Evolutionary conservation across 805 yeast species (phyloP), one percentile per base, ranked within the genome.

Genomic region (Candida piceae): DNA sequence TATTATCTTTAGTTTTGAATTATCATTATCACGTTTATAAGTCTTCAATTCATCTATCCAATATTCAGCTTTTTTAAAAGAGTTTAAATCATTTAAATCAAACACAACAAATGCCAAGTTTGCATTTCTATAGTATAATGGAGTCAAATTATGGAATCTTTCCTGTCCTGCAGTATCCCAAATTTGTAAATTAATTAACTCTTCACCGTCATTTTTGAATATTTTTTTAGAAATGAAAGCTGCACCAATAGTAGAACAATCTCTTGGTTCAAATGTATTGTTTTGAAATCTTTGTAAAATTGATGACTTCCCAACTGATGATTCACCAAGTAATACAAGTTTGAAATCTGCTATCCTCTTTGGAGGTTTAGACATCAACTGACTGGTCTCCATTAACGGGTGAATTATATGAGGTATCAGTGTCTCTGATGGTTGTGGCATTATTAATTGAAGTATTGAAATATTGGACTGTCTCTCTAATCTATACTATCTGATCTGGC

Each of bases 101-200:
- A 83, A 90, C 16, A 94, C 95, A 0, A 93, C 83, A 17, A 93
- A 69, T 0, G 97, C 97, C 20, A 82, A 75, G 52, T 84, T 78
- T 1, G 93, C 81, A 49, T 84, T 83, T 37, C 94, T 64, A 53
- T 84, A 84, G 56, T 84, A 84, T 80, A 84, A 79, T 13, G 94
- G 93, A 0, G 93, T 88, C 44, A 84, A 62, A 15, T 86, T 79
- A 52, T 82, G 84, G 65, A 84, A 84, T 34, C 94, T 67, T 55
- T 84, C 94, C 57, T 84, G 98, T 18, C 98, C 98, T 0, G 98
- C 98, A 11, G 98, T 90, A 57, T 90, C 98, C 95, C 93, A 81
- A 35, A 81, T 78, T 52, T 81, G 87, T 48, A 80, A 70, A 50
- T 76, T 78, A 21, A 72, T 50, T 28, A 57, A 42, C 16, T 44